Evolutionary conservation across 2,329 filamentous ascomycete species (phyloP), one percentile per base, ranked within the genome.

Genomic region (Penicillium digitatum): DNA sequence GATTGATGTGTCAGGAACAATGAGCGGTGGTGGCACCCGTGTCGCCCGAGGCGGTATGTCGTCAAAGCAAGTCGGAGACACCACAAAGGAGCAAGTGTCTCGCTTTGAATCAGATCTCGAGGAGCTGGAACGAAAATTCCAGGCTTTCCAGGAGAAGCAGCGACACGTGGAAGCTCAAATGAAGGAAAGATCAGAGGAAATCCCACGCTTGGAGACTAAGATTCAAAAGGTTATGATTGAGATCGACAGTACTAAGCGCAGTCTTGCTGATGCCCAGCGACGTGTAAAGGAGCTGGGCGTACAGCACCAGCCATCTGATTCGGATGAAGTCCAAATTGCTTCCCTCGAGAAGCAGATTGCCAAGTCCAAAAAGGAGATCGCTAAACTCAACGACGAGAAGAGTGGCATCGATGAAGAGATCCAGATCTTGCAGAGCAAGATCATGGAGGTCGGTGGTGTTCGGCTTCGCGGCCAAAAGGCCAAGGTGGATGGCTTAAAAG

Each of bases 1-100:
- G 49, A 97, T 99, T 63, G 94, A 99, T 76, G 95, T 95, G 71
- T 96, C 93, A 1, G 94, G 94, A 80, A 97, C 94, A 34, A 97
- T 99, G 94, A 96, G 90, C 55, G 94, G 94, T 79, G 94, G 94
- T 80, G 94, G 94, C 54, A 93, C 85, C 43, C 89, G 89, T 16
- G 89, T 94, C 54, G 92, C 93, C 65, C 90, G 87, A 69, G 95
- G 95, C 0, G 85, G 91, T 54, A 99, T 99, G 95, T 97, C 93
- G 0, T 95, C 92, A 11, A 97, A 96, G 74, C 85, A 95, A 43
- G 87, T 89, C n/a, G 83, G 89, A 1, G 90, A 95, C 55, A 88
- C 88, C 16, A 88, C 86, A 48, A 92, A 90, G 72, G 93, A 97
- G 62, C 89, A 95, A 67, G 93, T 99, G 3, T 72, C 82, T 47